Percentiles rank a stretch among this genome's conserved stretches.
phyloP scores from a whole-genome alignment of 768 basidiomycete species.

The Tricholoma sp. region DNA sequence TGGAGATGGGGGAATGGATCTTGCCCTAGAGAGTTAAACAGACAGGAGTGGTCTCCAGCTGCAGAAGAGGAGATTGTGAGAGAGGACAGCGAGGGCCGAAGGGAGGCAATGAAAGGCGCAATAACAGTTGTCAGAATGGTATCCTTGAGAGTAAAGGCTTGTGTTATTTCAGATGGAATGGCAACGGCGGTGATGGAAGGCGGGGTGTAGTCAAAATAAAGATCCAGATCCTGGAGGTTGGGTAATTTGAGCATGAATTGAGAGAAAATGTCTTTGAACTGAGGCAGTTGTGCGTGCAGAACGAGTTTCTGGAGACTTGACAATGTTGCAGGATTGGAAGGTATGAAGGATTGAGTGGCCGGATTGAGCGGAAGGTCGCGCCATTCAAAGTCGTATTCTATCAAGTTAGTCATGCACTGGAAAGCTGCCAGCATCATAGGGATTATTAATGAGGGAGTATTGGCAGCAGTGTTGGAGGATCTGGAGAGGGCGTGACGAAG shows the following conservation, averaged over 20 bases:
- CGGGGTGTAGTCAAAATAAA: conserved; percentile 28
- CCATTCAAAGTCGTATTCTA: conserved; percentile 32
- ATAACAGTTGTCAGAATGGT: conserved; percentile 19
- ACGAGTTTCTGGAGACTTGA: conserved; percentile 28
- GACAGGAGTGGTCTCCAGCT: conserved; percentile 25
- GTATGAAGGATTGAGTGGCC: conserved; percentile 25
- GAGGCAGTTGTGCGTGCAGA: conserved; percentile 27
- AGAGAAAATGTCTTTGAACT: conserved; percentile 24
- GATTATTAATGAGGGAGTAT: conserved; percentile 21
- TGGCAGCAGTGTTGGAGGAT: neutral
- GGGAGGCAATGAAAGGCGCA: conserved; percentile 27
- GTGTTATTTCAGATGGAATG: neutral
- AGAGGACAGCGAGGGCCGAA: conserved; percentile 20
- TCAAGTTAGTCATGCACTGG: conserved; percentile 28
- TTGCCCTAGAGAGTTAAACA: conserved; percentile 24
- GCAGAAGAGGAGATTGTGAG: conserved; percentile 31
- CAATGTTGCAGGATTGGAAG: conserved; percentile 23
- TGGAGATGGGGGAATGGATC: conserved; percentile 20
- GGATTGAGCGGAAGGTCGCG: conserved; percentile 30
- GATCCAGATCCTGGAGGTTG: conserved; percentile 27
- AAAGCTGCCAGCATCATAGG: conserved; percentile 27
- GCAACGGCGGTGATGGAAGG: neutral
- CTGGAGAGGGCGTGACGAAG: neutral
- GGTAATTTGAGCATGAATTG: conserved; percentile 20
- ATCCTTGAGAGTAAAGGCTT: conserved; percentile 2